Conservation (phyloP, 2,329 filamentous ascomycete genomes). For the Epichloe bromicola region DNA sequence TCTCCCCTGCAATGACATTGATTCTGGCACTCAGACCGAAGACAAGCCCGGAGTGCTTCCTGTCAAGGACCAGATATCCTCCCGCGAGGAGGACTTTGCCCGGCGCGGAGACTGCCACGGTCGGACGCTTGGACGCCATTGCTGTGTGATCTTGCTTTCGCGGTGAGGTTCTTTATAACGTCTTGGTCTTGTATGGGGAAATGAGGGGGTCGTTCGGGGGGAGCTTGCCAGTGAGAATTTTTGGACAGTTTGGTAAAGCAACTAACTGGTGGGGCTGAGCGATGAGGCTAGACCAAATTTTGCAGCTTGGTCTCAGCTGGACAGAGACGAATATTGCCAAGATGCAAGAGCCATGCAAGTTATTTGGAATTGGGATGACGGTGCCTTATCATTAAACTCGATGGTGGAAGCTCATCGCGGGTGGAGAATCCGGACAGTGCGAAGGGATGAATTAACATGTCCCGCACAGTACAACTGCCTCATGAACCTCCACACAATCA, state of each 20-base stretch:
- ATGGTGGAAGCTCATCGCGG: neutral
- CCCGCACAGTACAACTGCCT: neutral
- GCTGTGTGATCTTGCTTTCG: neutral
- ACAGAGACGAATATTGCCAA: neutral
- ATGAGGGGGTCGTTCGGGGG: neutral
- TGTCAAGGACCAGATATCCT: slow-evolving; percentile 88
- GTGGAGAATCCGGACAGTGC: neutral
- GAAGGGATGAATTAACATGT: fast-evolving
- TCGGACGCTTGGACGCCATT: slow-evolving; percentile 16
- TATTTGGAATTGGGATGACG: neutral
- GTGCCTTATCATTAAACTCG: neutral
- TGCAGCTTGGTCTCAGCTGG: neutral
- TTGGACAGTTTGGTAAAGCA: neutral
- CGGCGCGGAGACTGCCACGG: slow-evolving; percentile 67
- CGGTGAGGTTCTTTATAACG: neutral
- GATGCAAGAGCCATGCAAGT: neutral
- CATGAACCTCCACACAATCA: neutral
- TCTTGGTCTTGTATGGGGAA: neutral
- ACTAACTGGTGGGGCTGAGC: neutral
- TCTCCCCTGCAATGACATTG: slow-evolving; percentile 47
- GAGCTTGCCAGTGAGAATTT: neutral
- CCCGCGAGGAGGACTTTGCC: slow-evolving; percentile 93
- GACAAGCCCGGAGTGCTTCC: slow-evolving; percentile 65
- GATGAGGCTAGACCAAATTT: neutral
- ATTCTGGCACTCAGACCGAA: slow-evolving; percentile 56